Percentiles rank a stretch among this genome's conserved stretches.
Evolutionary conservation across 2,329 filamentous ascomycete genomes (phyloP).

Genomic region (Diaporthe citri): DNA sequence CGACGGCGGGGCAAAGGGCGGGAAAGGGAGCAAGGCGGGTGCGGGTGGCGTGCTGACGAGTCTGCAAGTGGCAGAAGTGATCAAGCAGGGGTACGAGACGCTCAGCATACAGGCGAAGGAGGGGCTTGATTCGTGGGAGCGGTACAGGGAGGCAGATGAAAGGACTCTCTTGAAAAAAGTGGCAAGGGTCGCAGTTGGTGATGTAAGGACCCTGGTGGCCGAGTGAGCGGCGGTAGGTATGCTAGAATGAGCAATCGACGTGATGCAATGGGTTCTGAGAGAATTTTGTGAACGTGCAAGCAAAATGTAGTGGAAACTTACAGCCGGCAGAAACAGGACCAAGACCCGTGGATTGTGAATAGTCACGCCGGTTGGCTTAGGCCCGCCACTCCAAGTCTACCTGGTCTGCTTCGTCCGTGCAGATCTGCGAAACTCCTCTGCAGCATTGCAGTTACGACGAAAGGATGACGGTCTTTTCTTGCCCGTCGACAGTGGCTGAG

Average conservation of each 20-base stretch:
- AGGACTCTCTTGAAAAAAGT: slow-evolving; percentile 88
- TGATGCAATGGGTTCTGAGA: not conserved
- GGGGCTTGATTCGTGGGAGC: slow-evolving; percentile 86
- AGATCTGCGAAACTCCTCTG: not conserved
- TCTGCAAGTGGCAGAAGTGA: slow-evolving; percentile 87
- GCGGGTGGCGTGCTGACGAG: slow-evolving; percentile 80
- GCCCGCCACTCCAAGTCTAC: not conserved
- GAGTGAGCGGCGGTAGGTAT: slow-evolving; percentile 42
- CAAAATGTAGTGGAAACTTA: not conserved
- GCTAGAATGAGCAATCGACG: not conserved
- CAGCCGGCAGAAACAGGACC: not conserved
- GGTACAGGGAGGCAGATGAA: slow-evolving; percentile 88
- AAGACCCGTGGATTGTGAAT: not conserved
- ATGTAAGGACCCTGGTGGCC: slow-evolving; percentile 66
- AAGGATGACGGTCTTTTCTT: not conserved
- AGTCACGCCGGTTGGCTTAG: not conserved
- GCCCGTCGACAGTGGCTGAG: not conserved
- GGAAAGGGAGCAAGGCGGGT: slow-evolving; percentile 56
- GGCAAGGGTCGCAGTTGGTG: slow-evolving; percentile 79
- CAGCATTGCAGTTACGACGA: not conserved
- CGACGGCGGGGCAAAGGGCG: slow-evolving; percentile 61
- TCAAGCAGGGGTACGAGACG: slow-evolving; percentile 97
- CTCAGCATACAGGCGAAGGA: slow-evolving; percentile 91
- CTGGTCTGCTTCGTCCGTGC: not conserved
- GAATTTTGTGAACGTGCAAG: not conserved